Conservation (phyloP, 2,329 filamentous ascomycete genomes). For the Stenocarpella maydis region DNA sequence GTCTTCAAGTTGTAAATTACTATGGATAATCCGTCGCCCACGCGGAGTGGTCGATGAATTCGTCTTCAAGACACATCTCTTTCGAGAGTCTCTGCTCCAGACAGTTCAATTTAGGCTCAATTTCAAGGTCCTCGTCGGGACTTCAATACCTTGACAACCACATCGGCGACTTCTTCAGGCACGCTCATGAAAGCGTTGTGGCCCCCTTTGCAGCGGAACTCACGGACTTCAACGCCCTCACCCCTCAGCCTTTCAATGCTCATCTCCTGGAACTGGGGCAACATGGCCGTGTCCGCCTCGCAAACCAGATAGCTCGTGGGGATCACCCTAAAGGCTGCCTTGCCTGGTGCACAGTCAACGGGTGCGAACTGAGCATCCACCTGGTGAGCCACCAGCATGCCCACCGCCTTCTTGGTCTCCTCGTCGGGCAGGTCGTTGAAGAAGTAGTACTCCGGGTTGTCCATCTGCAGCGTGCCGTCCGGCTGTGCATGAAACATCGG, state of each 20-base stretch:
- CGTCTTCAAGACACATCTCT: neutral
- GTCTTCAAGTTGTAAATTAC: neutral
- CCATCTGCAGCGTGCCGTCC: constrained; percentile 18
- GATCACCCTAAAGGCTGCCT: constrained; percentile 27
- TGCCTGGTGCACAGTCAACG: neutral
- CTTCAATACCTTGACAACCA: neutral
- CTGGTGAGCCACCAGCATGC: constrained; percentile 27
- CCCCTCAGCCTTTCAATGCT: constrained; percentile 6
- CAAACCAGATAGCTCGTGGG: constrained; percentile 31
- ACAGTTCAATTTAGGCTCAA: neutral
- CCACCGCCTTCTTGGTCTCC: constrained; percentile 3
- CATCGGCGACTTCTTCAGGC: constrained; percentile 16
- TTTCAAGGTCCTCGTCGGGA: neutral
- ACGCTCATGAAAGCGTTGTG: constrained; percentile 25
- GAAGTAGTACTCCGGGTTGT: constrained; percentile 25
- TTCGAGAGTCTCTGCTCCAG: neutral
- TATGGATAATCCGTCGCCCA: neutral
- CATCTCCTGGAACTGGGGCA: constrained; percentile 22
- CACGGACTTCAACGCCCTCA: constrained; percentile 23
- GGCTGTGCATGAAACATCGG: constrained; percentile 14
- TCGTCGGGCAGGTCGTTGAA: constrained; percentile 27
- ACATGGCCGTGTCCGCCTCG: constrained; percentile 23
- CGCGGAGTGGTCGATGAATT: neutral
- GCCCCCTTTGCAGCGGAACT: constrained; percentile 12
- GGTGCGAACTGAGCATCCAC: neutral